Base-by-base conservation (phyloP, 2,329 filamentous ascomycete species). In the Claviceps spartinae region DNA sequence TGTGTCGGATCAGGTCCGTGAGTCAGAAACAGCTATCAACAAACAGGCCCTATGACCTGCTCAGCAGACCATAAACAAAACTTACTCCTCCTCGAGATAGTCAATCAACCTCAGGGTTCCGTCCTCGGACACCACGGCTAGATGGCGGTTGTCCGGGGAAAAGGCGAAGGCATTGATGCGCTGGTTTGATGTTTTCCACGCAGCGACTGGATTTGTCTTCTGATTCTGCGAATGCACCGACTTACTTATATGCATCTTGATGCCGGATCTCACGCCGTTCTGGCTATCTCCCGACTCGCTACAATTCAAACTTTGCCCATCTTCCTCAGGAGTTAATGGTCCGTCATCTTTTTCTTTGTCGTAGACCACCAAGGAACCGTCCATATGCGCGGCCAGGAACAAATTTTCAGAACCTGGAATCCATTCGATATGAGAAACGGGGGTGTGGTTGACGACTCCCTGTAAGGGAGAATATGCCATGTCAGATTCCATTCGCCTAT, bases 321-420 rank as follows among this genome's bases (percentile, higher is more conserved):
- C 73, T 37, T 85, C 77, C 63, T 95, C 88, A 0, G 85, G 77
- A 3, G 80, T 75, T 61, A 95, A 93, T 1, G 82, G 75, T 0
- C 83, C 82, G 64, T 96, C 90, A 57, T 96, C 90, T 65, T 93
- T 95, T 63, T 96, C 90, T 69, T 97, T 98, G 68, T 98, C 93
- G 60, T 97, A 98, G 1, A 97, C 88, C 2, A 98, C 79, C 45
- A 98, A 68, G 2, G 85, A 85, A 1, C 93, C 93, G 62, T 98
- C 90, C 75, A 88, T 86, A 65, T 97, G 90, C 11, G 89, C 85
- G 11, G 90, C 90, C 46, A 98, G 74, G 63, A 98, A 97, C 14
- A 95, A 73, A 57, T 87, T 94, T 63, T 98, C 93, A 6, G 91
- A 95, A 30, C 88, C 87, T 0, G 93, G 93, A 52, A 98, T 81